Base-by-base conservation (phyloP, 106 monocot genomes). In the Platanthera zijinensis region DNA sequence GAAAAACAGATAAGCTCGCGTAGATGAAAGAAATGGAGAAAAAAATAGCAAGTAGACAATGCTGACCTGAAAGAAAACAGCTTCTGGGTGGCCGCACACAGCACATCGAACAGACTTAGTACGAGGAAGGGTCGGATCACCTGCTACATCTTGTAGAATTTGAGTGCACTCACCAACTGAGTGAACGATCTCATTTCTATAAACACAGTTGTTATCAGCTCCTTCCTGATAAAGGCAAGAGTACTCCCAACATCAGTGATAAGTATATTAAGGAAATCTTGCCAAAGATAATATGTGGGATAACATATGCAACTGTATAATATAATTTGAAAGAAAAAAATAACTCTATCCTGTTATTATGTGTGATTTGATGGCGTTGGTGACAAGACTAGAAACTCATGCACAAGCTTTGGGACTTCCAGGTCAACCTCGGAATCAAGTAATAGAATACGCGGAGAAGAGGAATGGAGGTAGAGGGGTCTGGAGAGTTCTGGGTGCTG, bases 71-170 rank as follows among this genome's bases (percentile, higher is more conserved):
- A 90, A 87, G 69, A 90, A 87, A 39, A 87, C 84, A 57, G 93
- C 84, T 86, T 90, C 90, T 51, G 86, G 84, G 81, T 90, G 86
- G 66, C 78, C 85, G 77, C 90, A 94, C 21, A 80, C 59, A 57
- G 85, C 75, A 73, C 93, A 93, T 46, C 69, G 86, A 56, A 90
- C 81, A 57, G 83, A 78, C 69, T 89, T 93, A 5, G 93, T 93
- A 45, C 90, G 85, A 77, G 93, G 93, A 61, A 93, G 88, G 62
- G 86, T 93, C 49, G 93, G 82, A 77, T 93, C 90, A 67, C 84
- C 86, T 50, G 82, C 81, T 32, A 86, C 93, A 86, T 90, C 90
- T 75, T 93, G 85, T 54, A 86, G 52, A 14, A 86, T 73, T 66
- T 88, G 87, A 17, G 89, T 87, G 14, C 51, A 79, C 71, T 90